A percentile compares a stretch with the other conserved stretches of the same genome.
These are phyloP conservation scores for Arachnopeziza araneosa DNA, from an alignment of 2,329 filamentous ascomycete species.

Conservation along the genomic window DNA sequence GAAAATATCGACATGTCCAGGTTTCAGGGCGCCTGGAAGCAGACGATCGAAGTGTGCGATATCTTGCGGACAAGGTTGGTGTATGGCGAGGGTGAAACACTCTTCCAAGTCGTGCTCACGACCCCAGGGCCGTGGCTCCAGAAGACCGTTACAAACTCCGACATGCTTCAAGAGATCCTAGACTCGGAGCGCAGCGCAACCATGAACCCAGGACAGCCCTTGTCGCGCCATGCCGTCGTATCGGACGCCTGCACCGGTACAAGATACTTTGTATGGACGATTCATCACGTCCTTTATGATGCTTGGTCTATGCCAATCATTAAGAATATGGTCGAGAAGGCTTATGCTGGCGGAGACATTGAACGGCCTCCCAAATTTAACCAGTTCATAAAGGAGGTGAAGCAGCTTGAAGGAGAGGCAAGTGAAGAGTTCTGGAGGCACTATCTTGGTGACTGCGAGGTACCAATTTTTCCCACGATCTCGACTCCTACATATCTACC, in stretches of 20 bases:
- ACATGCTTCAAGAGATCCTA: too few species aligned
- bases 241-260: too few species aligned
- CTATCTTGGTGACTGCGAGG: neutral
- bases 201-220: too few species aligned
- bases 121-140: too few species aligned
- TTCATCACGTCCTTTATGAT: neutral
- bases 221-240: too few species aligned
- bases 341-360: neutral
- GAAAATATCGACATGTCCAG: constrained; percentile 12
- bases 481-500: neutral
- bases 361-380: neutral
- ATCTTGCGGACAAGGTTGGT: neutral
- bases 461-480: neutral
- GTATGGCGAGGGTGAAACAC: neutral
- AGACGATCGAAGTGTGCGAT: too few species aligned
- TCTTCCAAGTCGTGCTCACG: too few species aligned
- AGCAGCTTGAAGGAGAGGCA: neutral
- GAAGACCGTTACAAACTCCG: neutral
- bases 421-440: neutral
- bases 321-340: neutral
- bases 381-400: neutral
- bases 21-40: neutral
- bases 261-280: too few species aligned
- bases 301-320: neutral
- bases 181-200: too few species aligned